Evolutionary conservation across 176 grass and related monocot genomes (phyloP).

Genomic region (Oryza punctata): DNA sequence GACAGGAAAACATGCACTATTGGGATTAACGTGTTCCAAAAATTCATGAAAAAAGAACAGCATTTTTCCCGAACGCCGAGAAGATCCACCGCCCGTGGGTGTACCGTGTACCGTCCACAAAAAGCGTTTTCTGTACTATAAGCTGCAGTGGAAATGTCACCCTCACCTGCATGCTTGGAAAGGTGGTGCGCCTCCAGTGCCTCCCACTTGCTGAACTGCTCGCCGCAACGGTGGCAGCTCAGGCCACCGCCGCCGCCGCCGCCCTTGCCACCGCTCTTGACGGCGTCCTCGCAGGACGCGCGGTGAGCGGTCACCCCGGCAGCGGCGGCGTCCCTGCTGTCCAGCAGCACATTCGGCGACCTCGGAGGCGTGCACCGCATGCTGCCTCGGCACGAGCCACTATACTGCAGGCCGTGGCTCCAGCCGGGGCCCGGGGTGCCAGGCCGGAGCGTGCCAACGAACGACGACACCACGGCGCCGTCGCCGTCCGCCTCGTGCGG

Average conservation of each 20-base stretch:
- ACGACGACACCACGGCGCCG: slow-evolving; percentile 50
- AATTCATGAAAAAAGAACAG: not conserved
- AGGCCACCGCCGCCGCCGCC: slow-evolving; percentile 21
- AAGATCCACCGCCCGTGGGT: slow-evolving; percentile 26
- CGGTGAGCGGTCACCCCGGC: slow-evolving; percentile 17
- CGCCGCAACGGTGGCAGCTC: slow-evolving; percentile 70
- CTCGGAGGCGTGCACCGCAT: slow-evolving; percentile 70
- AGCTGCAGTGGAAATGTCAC: slow-evolving; percentile 1
- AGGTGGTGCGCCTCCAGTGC: slow-evolving; percentile 88
- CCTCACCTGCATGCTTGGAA: slow-evolving; percentile 82
- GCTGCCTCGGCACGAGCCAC: slow-evolving; percentile 53
- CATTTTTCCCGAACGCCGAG: not conserved
- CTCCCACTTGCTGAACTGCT: slow-evolving; percentile 81
- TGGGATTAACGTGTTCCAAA: not conserved
- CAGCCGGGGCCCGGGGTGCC: slow-evolving; percentile 85
- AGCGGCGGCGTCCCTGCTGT: slow-evolving; percentile 43
- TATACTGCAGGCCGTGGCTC: slow-evolving; percentile 58
- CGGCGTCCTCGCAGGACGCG: slow-evolving; percentile 52
- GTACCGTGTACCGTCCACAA: not conserved
- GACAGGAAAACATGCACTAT: not conserved
- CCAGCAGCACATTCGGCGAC: slow-evolving; percentile 57
- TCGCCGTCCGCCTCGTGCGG: not conserved
- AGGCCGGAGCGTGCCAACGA: slow-evolving; percentile 77
- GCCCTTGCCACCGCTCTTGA: slow-evolving; percentile 29
- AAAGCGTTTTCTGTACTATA: slow-evolving; percentile 18